Conservation (phyloP, 208 protist species). For the Leishmania braziliensis region DNA sequence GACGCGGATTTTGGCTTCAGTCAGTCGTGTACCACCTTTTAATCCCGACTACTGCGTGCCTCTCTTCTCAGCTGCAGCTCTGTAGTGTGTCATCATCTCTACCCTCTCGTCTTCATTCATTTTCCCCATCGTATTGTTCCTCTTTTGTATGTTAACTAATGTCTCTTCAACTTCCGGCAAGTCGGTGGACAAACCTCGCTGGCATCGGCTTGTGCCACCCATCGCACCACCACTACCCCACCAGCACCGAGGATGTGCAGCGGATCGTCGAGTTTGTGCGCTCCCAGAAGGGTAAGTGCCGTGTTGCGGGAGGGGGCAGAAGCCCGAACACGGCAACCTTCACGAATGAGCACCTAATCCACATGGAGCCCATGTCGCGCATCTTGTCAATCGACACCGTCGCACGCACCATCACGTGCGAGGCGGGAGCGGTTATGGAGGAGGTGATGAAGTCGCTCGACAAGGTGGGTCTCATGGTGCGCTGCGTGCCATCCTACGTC, state of each 20-base stretch:
- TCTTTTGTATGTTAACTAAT: neutral
- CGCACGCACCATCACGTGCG: conserved; percentile 41
- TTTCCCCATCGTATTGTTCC: neutral
- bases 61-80: neutral
- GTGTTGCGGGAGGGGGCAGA: conserved; percentile 57
- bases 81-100: neutral
- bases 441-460: conserved; percentile 56
- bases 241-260: conserved; percentile 31
- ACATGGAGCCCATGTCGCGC: conserved; percentile 54
- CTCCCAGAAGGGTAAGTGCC: conserved; percentile 39
- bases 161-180: neutral
- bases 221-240: conserved; percentile 51
- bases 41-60: neutral
- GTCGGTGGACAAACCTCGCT: conserved; percentile 64
- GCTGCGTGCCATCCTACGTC: conserved; percentile 69
- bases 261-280: conserved; percentile 30
- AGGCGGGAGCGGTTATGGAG: conserved; percentile 55
- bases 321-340: conserved; percentile 70
- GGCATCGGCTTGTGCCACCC: conserved; percentile 55
- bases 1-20: neutral
- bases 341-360: conserved; percentile 55
- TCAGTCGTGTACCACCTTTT: neutral
- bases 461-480: conserved; percentile 53
- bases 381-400: conserved; percentile 51
- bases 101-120: too few relatives aligned